phyloP scores from a whole-genome alignment of 441 rosid species.

The Biscutella laevigata region DNA sequence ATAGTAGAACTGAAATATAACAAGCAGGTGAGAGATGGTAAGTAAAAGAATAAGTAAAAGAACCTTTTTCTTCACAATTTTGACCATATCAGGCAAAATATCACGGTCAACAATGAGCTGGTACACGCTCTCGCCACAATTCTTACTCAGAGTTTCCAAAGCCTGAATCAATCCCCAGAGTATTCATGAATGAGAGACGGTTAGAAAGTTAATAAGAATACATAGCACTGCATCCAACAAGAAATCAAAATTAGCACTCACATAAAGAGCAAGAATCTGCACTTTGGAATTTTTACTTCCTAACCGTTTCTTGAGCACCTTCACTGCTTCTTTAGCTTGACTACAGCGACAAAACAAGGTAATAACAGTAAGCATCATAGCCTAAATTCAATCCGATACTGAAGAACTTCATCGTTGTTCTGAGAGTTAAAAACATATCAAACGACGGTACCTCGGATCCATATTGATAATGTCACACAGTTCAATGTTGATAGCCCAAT shows the following conservation, averaged over 20 bases:
- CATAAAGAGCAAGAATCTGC: slow-evolving; percentile 84
- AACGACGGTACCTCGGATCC: slow-evolving; percentile 68
- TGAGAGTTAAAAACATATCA: too few species aligned
- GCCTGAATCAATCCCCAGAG: slow-evolving; percentile 40
- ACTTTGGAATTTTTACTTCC: slow-evolving; percentile 80
- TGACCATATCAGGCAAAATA: slow-evolving; percentile 90
- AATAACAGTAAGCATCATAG: neutral
- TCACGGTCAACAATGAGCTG: slow-evolving; percentile 92
- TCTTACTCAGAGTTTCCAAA: slow-evolving; percentile 90
- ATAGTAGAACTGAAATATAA: slow-evolving; percentile 14
- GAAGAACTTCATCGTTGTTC: neutral
- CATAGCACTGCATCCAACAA: neutral
- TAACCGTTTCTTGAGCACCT: slow-evolving; percentile 83
- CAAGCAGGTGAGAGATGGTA: slow-evolving; percentile 9
- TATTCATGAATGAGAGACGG: neutral
- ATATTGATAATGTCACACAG: slow-evolving; percentile 82
- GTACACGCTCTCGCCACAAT: slow-evolving; percentile 77
- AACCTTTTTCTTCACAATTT: slow-evolving; percentile 93
- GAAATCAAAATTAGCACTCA: slow-evolving; percentile 29
- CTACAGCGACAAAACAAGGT: slow-evolving; percentile 35
- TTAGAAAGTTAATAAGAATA: too few species aligned
- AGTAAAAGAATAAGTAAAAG: neutral
- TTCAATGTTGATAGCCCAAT: slow-evolving; percentile 94
- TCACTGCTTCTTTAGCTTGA: slow-evolving; percentile 90
- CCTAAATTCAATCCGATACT: neutral